Conservation (phyloP, 2,329 filamentous ascomycete genomes). For the Aureobasidium sp. region DNA sequence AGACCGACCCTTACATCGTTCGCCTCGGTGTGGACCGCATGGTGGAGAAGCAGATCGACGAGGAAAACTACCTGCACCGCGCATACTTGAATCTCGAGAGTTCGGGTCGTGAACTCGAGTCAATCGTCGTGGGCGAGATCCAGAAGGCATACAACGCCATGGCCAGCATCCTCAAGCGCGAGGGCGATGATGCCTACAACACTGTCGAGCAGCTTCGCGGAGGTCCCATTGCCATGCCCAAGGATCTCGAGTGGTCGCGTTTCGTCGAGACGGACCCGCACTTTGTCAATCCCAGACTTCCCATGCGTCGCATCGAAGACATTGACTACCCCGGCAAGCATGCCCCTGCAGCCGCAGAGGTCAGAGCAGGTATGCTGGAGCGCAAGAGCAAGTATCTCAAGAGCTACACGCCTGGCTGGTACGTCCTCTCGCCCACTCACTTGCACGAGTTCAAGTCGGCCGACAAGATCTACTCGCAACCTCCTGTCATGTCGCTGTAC, state of each 20-base stretch:
- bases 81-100: conserved; percentile 91
- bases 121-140: conserved; percentile 93
- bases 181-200: conserved; percentile 73
- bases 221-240: conserved; percentile 86
- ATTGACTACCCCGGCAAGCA: conserved; percentile 90
- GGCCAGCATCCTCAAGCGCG: conserved; percentile 81
- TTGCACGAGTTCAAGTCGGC: conserved; percentile 99
- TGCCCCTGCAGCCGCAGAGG: conserved; percentile 74
- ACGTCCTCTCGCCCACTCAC: conserved; percentile 91
- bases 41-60: conserved; percentile 85
- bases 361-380: conserved; percentile 84
- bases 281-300: conserved; percentile 77
- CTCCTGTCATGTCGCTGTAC: conserved; percentile 92
- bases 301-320: conserved; percentile 68
- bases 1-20: conserved; percentile 86
- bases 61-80: conserved; percentile 91
- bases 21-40: conserved; percentile 81
- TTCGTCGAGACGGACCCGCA: conserved; percentile 77
- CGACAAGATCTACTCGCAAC: conserved; percentile 72
- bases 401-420: conserved; percentile 95
- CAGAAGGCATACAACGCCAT: conserved; percentile 97
- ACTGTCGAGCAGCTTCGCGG: conserved; percentile 73
- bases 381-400: conserved; percentile 98
- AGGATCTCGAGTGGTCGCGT: conserved; percentile 81
- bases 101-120: conserved; percentile 89